Evolutionary conservation across 179 eudicot genomes (phyloP), one percentile per base, ranked within the genome.

Genomic region (Nepenthes alata): DNA sequence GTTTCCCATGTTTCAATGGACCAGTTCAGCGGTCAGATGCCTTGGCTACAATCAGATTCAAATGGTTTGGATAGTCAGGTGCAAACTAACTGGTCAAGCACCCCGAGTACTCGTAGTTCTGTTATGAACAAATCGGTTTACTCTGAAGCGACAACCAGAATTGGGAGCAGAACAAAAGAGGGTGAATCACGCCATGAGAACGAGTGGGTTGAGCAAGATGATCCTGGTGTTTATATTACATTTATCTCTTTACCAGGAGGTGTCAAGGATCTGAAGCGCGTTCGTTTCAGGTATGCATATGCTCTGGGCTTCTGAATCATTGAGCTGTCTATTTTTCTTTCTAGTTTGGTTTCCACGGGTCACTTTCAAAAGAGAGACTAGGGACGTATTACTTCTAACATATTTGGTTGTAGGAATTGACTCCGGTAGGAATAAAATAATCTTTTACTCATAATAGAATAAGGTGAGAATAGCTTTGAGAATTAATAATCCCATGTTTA

Each of bases 181-280:
- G 68, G 78, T 53, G 94, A 88, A 63, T 41, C 86, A 69, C 86
- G 72, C 64, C 70, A 66, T 59, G 88, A 86, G 51, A 77, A 64
- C 59, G 94, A 88, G 77, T 84, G 96, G 96, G 94, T 88, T 56
- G 90, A 88, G 74, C 96, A 88, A 77, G 90, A 88, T 47, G 96
- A 88, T 68, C 87, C 90, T 48, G 96, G 96, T 70, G 96, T 88
- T 59, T 88, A 88, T 72, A 83, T 88, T 25, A 88, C 94, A 2
- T 86, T 88, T 62, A 81, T 83, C 65, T 81, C 96, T 61, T 74
- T 84, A 68, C 87, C 93, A 62, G 94, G 94, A 47, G 96, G 90
- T 35, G 72, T 58, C 64, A 86, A 83, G 76, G 96, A 88, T 68
- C 88, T 88, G 47, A 88, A 88, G 70, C 80, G 96, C 59, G 96